Percentiles rank a stretch among this genome's conserved stretches.
phyloP scores from a whole-genome alignment of 371 early-diverging fungal species.

The Gilbertella persicaria region DNA sequence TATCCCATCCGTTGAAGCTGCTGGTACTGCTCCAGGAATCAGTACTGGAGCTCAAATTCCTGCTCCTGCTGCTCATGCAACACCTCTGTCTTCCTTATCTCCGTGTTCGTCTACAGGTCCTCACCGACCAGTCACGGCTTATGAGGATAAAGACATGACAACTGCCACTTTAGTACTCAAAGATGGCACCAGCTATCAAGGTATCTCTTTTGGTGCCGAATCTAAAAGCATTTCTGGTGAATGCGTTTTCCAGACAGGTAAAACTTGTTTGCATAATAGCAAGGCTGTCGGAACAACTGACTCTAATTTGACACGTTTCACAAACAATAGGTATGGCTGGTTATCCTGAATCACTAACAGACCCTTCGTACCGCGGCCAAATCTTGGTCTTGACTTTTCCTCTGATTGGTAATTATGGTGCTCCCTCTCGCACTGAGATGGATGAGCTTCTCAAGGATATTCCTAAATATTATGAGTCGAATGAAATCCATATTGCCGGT shows the following conservation, averaged over 20 bases:
- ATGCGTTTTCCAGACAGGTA: conserved; percentile 97
- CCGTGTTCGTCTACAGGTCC: conserved; percentile 45
- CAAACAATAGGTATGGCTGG: conserved; percentile 49
- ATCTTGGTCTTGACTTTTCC: conserved; percentile 92
- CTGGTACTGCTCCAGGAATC: conserved; percentile 17
- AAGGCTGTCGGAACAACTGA: background rate
- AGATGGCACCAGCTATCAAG: conserved; percentile 87
- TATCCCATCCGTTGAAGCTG: conserved; percentile 41
- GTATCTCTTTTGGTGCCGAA: conserved; percentile 94
- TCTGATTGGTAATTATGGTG: conserved; percentile 93
- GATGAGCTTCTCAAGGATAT: conserved; percentile 83
- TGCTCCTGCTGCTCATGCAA: conserved; percentile 52
- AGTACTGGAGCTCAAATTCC: conserved; percentile 31
- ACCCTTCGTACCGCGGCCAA: conserved; percentile 95
- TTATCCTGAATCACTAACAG: conserved; percentile 96
- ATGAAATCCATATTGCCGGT: conserved; percentile 82
- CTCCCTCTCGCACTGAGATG: conserved; percentile 69
- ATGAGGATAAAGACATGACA: conserved; percentile 52
- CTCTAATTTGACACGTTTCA: background rate
- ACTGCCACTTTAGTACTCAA: conserved; percentile 75
- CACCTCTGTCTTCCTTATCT: conserved; percentile 30
- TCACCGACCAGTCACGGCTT: conserved; percentile 58
- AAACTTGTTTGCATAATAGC: conserved; percentile 6
- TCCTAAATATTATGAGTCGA: conserved; percentile 84
- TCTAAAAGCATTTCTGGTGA: conserved; percentile 88